Conservation (phyloP, 2,329 filamentous ascomycete genomes). For the Paraphaeosphaeria sporulosa region DNA sequence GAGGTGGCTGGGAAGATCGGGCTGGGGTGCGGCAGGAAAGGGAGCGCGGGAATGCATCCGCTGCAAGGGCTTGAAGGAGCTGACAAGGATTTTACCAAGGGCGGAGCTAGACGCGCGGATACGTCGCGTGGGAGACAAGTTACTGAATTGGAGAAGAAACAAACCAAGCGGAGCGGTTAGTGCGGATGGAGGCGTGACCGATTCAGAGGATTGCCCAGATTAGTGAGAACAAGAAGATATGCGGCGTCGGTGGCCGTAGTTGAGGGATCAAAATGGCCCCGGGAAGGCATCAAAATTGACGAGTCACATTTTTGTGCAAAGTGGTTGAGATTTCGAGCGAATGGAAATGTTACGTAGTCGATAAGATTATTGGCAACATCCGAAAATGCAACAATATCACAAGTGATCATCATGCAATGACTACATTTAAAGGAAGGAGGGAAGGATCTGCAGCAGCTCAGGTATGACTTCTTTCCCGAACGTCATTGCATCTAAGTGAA, state of each 20-base stretch:
- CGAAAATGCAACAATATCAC: background rate
- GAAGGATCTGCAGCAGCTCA: background rate
- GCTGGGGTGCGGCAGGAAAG: background rate
- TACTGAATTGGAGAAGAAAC: background rate
- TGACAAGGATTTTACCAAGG: background rate
- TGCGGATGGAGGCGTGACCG: no score
- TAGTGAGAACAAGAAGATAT: background rate
- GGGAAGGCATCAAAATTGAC: background rate
- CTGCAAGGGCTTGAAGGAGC: conserved; percentile 2
- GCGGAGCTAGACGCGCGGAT: background rate
- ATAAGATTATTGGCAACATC: no score
- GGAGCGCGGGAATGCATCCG: background rate
- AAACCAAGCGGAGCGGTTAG: no score
- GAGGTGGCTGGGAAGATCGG: background rate
- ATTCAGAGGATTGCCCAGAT: no score
- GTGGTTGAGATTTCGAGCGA: background rate
- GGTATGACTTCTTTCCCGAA: background rate
- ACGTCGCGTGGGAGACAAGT: background rate
- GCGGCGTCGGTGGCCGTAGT: no score
- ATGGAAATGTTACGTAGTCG: background rate
- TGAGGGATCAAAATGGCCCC: no score
- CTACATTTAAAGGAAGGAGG: background rate
- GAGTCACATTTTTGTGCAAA: no score
- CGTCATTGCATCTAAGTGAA: background rate
- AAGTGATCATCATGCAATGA: background rate